Base-by-base conservation (phyloP, 148 eudicot species). In the Agrostemma githago region DNA sequence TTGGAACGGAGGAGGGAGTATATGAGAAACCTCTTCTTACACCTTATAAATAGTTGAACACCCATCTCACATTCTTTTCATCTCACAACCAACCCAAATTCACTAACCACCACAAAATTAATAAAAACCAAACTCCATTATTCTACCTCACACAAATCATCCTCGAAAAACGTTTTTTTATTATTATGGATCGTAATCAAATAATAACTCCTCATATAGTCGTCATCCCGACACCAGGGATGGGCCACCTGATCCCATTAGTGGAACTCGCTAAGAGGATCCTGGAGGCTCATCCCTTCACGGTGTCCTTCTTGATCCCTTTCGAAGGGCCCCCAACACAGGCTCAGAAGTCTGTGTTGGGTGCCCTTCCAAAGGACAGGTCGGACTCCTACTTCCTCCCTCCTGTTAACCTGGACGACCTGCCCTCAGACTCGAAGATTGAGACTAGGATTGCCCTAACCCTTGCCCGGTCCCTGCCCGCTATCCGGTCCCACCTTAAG, bases 211-310 rank as follows among this genome's bases (percentile, higher is more conserved):
- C 84, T 48, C 89, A 88, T 17, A 56, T 88, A 58, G 84, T 83
- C 15, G 20, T 88, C 41, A 19, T 86, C 20, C 84, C 92, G n/a
- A 84, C 85, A 26, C 92, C 88, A 1, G 91, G 86, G 11, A 88
- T 88, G 89, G 91, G 91, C 61, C 91, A 84, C 67, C 75, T 88
- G 2, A 86, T 86, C 67, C 91, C 91, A 26, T 38, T 86, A 0
- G 59, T 75, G 0, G 77, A 80, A 6, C 74, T 86, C 17, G 86
- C 86, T 34, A 83, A 83, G 54, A 83, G 81, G 16, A 72, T 88
- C 6, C 7, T 75, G 5, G 38, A 74, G n/a, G 71, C 48, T 57
- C 78, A 71, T 54, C 72, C 67, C 34, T 78, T 86, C 61, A 48
- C 82, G 38, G 9, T 82, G 54, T 75, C 92, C 3, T 78, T 88